A percentile compares a stretch with the other conserved stretches of the same genome.
Conservation (phyloP, 2,329 filamentous ascomycete genomes). For the Chaetoscypha palmicola region DNA sequence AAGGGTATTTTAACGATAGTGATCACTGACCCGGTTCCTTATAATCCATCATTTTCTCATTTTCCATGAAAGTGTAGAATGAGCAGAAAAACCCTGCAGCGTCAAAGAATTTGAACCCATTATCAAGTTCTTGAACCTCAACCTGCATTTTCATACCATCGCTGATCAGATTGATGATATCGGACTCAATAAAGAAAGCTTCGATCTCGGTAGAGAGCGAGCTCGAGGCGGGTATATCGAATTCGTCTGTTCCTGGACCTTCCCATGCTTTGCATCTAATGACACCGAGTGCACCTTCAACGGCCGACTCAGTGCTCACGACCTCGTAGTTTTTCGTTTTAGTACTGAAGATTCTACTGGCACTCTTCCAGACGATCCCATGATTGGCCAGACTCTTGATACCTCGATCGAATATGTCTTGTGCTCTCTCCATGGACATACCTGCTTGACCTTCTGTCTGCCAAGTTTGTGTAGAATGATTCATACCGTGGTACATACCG, state of each 20-base stretch:
- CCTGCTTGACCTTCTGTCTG: constrained; percentile 6
- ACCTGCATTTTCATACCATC: constrained; percentile 58
- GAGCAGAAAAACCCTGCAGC: constrained; percentile 49
- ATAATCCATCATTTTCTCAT: constrained; percentile 62
- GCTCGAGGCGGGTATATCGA: constrained; percentile 22
- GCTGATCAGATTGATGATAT: constrained; percentile 49
- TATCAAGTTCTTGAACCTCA: constrained; percentile 48
- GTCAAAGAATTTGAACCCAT: constrained; percentile 59
- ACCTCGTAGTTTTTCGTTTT: constrained; percentile 57
- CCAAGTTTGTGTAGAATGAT: constrained; percentile 14
- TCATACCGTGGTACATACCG: constrained; percentile 32
- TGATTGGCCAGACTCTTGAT: not conserved
- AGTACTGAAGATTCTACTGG: constrained; percentile 22
- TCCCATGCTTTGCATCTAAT: constrained; percentile 39
- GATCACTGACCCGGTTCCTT: constrained; percentile 43
- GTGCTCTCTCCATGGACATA: constrained; percentile 17
- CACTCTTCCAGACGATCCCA: not conserved
- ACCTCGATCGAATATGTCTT: not conserved
- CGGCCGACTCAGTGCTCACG: constrained; percentile 17
- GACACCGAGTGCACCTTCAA: constrained; percentile 35
- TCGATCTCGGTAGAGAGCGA: constrained; percentile 28
- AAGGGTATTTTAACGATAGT: constrained; percentile 2
- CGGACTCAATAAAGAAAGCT: constrained; percentile 62
- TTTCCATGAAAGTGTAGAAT: constrained; percentile 59
- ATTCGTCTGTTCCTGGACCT: constrained; percentile 26